phyloP scores from a whole-genome alignment of 345 rosid genomes.

The Rhodamnia argentea region DNA sequence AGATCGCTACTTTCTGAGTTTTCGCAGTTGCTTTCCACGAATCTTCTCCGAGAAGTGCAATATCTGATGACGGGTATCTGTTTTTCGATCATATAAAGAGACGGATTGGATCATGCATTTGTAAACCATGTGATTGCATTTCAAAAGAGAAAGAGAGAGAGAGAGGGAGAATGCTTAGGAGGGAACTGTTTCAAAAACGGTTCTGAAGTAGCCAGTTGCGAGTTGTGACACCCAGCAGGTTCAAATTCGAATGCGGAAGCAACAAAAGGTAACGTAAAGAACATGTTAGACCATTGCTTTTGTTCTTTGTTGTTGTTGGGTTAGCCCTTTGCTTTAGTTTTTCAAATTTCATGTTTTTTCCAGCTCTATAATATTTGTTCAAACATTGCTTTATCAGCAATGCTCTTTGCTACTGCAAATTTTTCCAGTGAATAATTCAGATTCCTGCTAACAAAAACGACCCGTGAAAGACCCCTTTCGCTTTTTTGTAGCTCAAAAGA shows the following conservation, averaged over 20 bases:
- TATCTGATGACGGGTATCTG: background rate
- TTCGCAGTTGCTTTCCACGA: background rate
- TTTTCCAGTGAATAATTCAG: conserved; percentile 13
- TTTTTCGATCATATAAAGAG: background rate
- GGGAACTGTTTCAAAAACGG: conserved; percentile 34
- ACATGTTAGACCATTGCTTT: conserved; percentile 38
- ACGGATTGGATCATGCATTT: background rate
- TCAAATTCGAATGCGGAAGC: conserved; percentile 30
- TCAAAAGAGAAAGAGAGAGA: background rate
- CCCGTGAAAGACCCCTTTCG: conserved; percentile 28
- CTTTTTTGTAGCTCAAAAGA: conserved; percentile 33
- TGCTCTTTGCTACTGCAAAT: background rate
- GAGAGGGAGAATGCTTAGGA: conserved; percentile 11
- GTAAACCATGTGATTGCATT: background rate
- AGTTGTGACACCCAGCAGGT: conserved; percentile 6
- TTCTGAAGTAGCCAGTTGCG: background rate
- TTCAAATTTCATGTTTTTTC: conserved; percentile 17
- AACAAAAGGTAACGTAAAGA: conserved; percentile 26
- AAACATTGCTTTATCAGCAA: conserved; percentile 3
- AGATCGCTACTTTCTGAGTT: background rate
- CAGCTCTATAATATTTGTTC: background rate
- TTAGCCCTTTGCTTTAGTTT: conserved; percentile 11
- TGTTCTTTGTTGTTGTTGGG: background rate
- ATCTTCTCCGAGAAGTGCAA: background rate
- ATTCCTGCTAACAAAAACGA: conserved; percentile 27